Evolutionary conservation across 257 asterid species (phyloP).

Genomic region (Nemophila menziesii): DNA sequence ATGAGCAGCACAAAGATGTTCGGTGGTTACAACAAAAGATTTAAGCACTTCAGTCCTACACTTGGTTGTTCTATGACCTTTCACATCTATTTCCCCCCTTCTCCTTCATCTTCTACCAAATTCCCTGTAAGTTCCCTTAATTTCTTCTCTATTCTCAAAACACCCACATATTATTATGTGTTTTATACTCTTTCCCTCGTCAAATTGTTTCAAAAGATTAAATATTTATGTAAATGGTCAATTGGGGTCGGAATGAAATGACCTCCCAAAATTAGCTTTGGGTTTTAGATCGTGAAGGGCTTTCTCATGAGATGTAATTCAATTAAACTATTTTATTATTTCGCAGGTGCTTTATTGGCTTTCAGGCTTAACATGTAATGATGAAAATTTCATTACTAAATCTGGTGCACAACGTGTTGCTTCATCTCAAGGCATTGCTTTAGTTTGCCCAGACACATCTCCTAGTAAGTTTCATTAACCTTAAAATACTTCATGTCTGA

Average conservation of each 20-base stretch:
- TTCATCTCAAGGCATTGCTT: constrained; percentile 61
- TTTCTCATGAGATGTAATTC: too few relatives aligned
- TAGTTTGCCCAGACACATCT: constrained; percentile 78
- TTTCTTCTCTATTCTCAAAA: too few relatives aligned
- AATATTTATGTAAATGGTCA: too few relatives aligned
- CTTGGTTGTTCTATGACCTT: constrained; percentile 89
- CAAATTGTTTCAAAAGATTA: too few relatives aligned
- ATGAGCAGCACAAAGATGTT: constrained; percentile 89
- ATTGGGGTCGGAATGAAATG: too few relatives aligned
- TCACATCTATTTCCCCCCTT: constrained; percentile 82
- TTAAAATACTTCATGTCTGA: neutral
- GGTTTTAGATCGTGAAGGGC: too few relatives aligned
- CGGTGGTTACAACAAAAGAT: constrained; percentile 92
- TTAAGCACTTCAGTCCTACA: constrained; percentile 65
- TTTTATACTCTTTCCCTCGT: too few relatives aligned
- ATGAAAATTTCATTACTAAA: constrained; percentile 76
- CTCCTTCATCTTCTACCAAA: constrained; percentile 50
- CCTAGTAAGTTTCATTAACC: constrained; percentile 45
- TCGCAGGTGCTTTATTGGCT: constrained; percentile 86
- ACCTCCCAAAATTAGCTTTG: too few relatives aligned
- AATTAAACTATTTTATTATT: neutral
- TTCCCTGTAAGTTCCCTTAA: constrained; percentile 51
- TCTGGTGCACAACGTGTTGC: constrained; percentile 98
- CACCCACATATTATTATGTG: too few relatives aligned
- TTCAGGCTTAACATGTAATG: constrained; percentile 89